phyloP scores from a whole-genome alignment of 2,329 filamentous ascomycete species.

The Fusarium subglutinans region DNA sequence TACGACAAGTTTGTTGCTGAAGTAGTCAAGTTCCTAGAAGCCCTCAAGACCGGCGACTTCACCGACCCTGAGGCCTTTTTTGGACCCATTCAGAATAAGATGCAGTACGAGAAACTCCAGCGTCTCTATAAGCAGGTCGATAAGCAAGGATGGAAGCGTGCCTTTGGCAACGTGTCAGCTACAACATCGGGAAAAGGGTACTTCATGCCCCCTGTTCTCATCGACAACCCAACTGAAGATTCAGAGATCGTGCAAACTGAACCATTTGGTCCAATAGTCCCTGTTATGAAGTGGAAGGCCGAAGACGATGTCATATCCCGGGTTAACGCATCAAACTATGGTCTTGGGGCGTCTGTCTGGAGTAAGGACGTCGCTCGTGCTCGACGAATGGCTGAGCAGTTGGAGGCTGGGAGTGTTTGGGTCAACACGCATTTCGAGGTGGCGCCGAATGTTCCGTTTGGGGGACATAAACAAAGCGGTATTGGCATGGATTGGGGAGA shows the following conservation, averaged over 20 bases:
- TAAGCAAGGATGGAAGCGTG: constrained; percentile 54
- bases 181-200: constrained; percentile 54
- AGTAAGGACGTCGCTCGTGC: constrained; percentile 61
- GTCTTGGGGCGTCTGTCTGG: constrained; percentile 68
- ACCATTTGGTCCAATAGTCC: constrained; percentile 67
- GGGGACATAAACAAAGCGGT: constrained; percentile 62
- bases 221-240: constrained; percentile 67
- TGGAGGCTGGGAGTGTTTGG: constrained; percentile 69
- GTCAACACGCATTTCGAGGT: constrained; percentile 62
- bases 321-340: constrained; percentile 62
- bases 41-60: constrained; percentile 55
- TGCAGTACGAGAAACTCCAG: constrained; percentile 62
- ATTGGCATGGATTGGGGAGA: constrained; percentile 57
- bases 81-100: constrained; percentile 67
- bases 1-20: background rate
- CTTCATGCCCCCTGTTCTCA: constrained; percentile 66
- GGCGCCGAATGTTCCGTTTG: constrained; percentile 53
- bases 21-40: background rate
- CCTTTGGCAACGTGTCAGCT: constrained; percentile 40
- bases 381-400: constrained; percentile 59
- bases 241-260: constrained; percentile 66
- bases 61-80: constrained; percentile 54
- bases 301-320: constrained; percentile 67
- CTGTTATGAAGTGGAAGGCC: constrained; percentile 67
- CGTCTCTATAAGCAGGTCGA: constrained; percentile 55